Conservation (phyloP, 2,329 filamentous ascomycete species). For the Lecanicillium sp. region DNA sequence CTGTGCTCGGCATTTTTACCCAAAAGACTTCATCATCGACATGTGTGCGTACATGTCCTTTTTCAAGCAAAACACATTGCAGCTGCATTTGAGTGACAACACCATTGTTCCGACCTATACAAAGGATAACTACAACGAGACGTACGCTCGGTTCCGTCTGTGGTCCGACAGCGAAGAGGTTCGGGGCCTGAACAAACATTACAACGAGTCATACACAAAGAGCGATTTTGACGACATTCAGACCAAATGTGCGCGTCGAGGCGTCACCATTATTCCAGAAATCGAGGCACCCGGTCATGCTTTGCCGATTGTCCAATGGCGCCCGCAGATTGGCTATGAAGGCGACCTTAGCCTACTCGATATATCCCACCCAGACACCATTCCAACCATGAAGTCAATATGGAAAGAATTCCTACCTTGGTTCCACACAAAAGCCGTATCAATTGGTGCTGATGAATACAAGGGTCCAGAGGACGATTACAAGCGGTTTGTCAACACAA, state of each 20-base stretch:
- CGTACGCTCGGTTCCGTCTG: conserved; percentile 49
- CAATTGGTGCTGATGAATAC: conserved; percentile 51
- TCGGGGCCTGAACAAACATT: conserved; percentile 38
- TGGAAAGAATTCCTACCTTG: conserved; percentile 47
- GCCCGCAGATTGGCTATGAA: conserved; percentile 42
- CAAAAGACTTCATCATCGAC: conserved; percentile 44
- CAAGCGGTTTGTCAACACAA: conserved; percentile 35
- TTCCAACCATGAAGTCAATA: conserved; percentile 41
- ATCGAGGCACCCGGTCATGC: conserved; percentile 53
- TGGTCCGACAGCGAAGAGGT: conserved; percentile 40
- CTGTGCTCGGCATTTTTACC: conserved; percentile 48
- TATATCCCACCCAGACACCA: conserved; percentile 37
- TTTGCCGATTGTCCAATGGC: conserved; percentile 51
- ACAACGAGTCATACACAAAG: conserved; percentile 47
- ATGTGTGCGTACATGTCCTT: conserved; percentile 53
- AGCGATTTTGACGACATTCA: conserved; percentile 46
- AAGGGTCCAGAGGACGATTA: conserved; percentile 38
- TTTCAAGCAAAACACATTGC: conserved; percentile 53
- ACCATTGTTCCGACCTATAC: conserved; percentile 40
- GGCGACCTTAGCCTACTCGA: conserved; percentile 39
- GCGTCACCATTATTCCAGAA: conserved; percentile 51
- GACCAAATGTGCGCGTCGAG: conserved; percentile 40
- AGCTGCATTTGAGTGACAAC: conserved; percentile 52
- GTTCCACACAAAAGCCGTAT: conserved; percentile 46
- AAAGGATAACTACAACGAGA: conserved; percentile 34